phyloP scores from a whole-genome alignment of 164 flowering plant species.

The Malania oleifera region DNA sequence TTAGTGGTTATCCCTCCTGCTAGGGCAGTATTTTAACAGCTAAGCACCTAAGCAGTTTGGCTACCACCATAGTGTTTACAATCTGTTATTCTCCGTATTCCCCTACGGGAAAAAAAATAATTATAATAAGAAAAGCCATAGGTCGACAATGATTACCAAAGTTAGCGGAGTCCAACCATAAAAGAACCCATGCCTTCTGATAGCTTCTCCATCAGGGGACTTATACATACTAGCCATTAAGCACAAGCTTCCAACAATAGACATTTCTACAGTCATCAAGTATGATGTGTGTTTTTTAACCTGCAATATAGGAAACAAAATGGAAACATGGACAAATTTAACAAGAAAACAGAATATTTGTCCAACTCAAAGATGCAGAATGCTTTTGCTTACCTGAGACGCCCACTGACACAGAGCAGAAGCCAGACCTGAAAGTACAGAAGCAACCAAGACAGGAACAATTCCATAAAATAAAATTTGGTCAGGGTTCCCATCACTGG shows the following conservation, averaged over 20 bases:
- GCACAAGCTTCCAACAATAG: constrained; percentile 87
- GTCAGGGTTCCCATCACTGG: constrained; percentile 48
- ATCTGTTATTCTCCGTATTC: too few relatives aligned
- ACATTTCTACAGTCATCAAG: constrained; percentile 98
- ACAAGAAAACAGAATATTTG: neutral
- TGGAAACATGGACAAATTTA: neutral
- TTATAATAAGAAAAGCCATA: too few relatives aligned
- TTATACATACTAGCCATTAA: constrained; percentile 69
- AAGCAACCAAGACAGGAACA: constrained; percentile 93
- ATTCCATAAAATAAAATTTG: constrained; percentile 74
- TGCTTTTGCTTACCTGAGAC: constrained; percentile 65
- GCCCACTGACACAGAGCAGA: constrained; percentile 99
- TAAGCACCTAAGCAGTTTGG: too few relatives aligned
- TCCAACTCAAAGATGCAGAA: neutral
- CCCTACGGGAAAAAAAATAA: too few relatives aligned
- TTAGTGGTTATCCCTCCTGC: too few relatives aligned
- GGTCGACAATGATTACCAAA: constrained; percentile 56
- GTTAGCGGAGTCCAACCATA: constrained; percentile 91
- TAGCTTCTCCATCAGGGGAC: constrained; percentile 94
- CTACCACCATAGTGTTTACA: too few relatives aligned
- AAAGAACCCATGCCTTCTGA: constrained; percentile 77
- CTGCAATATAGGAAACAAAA: constrained; percentile 28
- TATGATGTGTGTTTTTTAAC: constrained; percentile 92
- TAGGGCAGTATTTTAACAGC: too few relatives aligned
- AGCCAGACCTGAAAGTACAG: constrained; percentile 95